A percentile compares a stretch with the other conserved stretches of the same genome.
Conservation (phyloP, 805 yeast species). For the Nakazawaea ambrosiae region DNA sequence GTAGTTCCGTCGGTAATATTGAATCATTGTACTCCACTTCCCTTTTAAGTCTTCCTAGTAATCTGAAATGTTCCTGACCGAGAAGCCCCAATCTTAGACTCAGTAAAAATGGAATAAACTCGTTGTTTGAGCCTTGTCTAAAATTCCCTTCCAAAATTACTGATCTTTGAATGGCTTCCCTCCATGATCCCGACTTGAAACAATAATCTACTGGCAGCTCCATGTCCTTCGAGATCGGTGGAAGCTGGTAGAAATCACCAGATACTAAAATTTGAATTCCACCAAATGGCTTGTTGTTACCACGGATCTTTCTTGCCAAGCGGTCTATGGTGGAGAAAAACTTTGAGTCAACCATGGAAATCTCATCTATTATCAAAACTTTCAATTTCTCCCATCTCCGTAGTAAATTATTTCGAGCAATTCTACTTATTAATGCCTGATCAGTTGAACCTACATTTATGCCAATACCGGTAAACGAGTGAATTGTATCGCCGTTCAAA, state of each 20-base stretch:
- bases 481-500: slow-evolving; percentile 85
- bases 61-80: slow-evolving; percentile 35
- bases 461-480: slow-evolving; percentile 81
- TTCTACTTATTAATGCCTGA: slow-evolving; percentile 35
- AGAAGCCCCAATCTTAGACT: slow-evolving; percentile 70
- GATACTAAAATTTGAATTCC: slow-evolving; percentile 85
- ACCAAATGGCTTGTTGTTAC: slow-evolving; percentile 64
- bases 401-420: slow-evolving; percentile 16
- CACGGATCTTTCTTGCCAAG: slow-evolving; percentile 53
- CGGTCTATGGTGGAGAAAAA: slow-evolving; percentile 68
- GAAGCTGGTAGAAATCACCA: slow-evolving; percentile 95
- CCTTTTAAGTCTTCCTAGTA: slow-evolving; percentile 49
- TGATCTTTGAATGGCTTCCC: slow-evolving; percentile 49
- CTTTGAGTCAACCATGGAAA: slow-evolving; percentile 86
- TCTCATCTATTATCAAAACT: slow-evolving; percentile 83
- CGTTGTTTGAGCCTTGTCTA: slow-evolving; percentile 74
- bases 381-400: slow-evolving; percentile 60
- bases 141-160: slow-evolving; percentile 72
- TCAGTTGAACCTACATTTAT: slow-evolving; percentile 48
- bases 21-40: slow-evolving; percentile 58
- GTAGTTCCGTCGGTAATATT: slow-evolving; percentile 81
- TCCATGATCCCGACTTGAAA: slow-evolving; percentile 73
- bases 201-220: slow-evolving; percentile 26
- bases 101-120: slow-evolving; percentile 71
- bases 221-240: slow-evolving; percentile 61